phyloP scores from a whole-genome alignment of 805 yeast genomes.

The Debaryomyces tyrocola region DNA sequence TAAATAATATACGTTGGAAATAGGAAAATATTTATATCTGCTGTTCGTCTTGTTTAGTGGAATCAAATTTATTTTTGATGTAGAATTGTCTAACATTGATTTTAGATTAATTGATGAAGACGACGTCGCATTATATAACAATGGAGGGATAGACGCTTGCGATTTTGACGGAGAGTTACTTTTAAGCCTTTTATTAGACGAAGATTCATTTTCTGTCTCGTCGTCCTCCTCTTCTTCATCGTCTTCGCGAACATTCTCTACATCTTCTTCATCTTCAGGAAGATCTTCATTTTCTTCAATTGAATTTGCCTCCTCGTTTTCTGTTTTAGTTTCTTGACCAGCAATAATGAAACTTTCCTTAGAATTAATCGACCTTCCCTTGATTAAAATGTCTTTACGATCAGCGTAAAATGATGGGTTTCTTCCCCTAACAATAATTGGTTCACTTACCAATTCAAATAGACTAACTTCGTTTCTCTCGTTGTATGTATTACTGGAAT shows the following conservation, averaged over 20 bases:
- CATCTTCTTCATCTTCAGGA: constrained; percentile 4
- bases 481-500: constrained; percentile 14
- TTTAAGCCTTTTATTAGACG: constrained; percentile 1
- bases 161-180: background rate
- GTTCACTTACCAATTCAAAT: constrained; percentile 36
- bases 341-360: constrained; percentile 15
- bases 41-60: constrained; percentile 4
- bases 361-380: constrained; percentile 19
- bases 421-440: constrained; percentile 59
- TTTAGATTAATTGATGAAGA: constrained; percentile 9
- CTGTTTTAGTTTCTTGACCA: background rate
- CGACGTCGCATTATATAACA: constrained; percentile 9
- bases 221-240: constrained; percentile 12
- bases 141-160: constrained; percentile 7
- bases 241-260: constrained; percentile 7
- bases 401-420: constrained; percentile 62
- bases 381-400: constrained; percentile 48
- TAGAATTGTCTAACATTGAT: constrained; percentile 3
- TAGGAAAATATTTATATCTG: constrained; percentile 50
- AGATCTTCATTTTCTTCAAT: background rate
- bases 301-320: background rate
- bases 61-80: background rate
- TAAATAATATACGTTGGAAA: constrained; percentile 49
- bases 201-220: constrained; percentile 2
- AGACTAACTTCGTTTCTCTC: constrained; percentile 31